phyloP scores from a whole-genome alignment of 2,329 filamentous ascomycete genomes.

The Diplodia corticola region DNA sequence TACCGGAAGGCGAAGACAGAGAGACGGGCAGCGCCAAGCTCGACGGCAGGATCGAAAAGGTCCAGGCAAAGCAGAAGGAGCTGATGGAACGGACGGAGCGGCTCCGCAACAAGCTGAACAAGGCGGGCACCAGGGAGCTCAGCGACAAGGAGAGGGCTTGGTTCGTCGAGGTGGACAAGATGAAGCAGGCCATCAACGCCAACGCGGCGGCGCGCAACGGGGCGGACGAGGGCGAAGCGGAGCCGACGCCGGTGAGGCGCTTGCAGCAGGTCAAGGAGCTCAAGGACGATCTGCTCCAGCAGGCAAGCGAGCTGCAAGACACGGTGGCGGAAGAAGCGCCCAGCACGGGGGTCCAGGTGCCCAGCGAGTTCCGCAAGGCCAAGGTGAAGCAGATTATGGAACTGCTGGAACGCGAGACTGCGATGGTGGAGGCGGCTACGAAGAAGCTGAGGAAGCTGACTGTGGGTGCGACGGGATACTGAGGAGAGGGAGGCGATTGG shows the following conservation, averaged over 20 bases:
- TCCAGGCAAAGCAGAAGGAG: constrained; percentile 57
- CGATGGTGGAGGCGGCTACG: constrained; percentile 37
- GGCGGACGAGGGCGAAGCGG: constrained; percentile 33
- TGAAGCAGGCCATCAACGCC: constrained; percentile 41
- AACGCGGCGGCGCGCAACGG: constrained; percentile 19
- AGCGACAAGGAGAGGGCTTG: constrained; percentile 64
- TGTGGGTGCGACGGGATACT: constrained; percentile 8
- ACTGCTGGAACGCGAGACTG: constrained; percentile 36
- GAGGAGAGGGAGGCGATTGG: background rate
- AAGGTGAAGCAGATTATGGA: constrained; percentile 38
- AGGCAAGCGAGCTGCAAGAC: constrained; percentile 29
- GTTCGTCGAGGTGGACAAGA: constrained; percentile 55
- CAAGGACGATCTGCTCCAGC: constrained; percentile 51
- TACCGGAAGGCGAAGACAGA: constrained; percentile 48
- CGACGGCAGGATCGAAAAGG: constrained; percentile 58
- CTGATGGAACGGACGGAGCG: constrained; percentile 62
- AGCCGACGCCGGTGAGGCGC: constrained; percentile 47
- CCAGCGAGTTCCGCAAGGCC: constrained; percentile 36
- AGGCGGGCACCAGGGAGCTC: constrained; percentile 46
- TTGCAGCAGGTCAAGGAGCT: constrained; percentile 58
- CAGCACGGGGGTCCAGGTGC: constrained; percentile 30
- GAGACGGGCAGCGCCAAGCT: constrained; percentile 57
- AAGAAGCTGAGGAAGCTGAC: constrained; percentile 32
- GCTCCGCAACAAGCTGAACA: constrained; percentile 54
- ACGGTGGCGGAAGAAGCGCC: constrained; percentile 25